A percentile compares a stretch with the other conserved stretches of the same genome.
Conservation (phyloP, 1,139 yeast genomes). For the Yamadazyma sp. region DNA sequence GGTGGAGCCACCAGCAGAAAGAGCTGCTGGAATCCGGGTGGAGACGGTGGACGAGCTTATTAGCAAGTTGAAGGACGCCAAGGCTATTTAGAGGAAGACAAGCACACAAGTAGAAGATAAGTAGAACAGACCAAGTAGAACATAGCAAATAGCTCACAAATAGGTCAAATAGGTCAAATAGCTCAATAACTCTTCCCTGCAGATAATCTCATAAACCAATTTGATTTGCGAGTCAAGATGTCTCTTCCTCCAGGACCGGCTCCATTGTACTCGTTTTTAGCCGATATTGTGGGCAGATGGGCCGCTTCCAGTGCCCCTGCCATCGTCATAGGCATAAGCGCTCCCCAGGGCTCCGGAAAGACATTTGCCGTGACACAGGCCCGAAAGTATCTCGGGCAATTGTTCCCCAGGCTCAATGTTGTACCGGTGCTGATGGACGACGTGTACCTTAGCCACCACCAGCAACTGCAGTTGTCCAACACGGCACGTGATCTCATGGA, state of each 20-base stretch:
- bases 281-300: conserved; percentile 2
- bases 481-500: conserved; percentile 41
- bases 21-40: conserved; percentile 82
- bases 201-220: too few species aligned
- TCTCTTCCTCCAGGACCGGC: conserved; percentile 9
- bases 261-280: conserved; percentile 7
- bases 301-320: conserved; percentile 31
- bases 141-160: too few species aligned
- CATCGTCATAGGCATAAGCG: conserved; percentile 68
- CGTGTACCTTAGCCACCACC: conserved; percentile 65
- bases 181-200: too few species aligned
- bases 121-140: too few species aligned
- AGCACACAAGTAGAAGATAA: too few species aligned
- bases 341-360: conserved; percentile 95
- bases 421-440: conserved; percentile 82
- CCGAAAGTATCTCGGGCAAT: conserved; percentile 25
- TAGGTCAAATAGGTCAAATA: too few species aligned
- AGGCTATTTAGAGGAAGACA: conserved; percentile 44
- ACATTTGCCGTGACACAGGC: conserved; percentile 58
- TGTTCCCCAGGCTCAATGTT: conserved; percentile 41
- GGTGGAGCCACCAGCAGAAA: conserved; percentile 82
- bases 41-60: conserved; percentile 79
- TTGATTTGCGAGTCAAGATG: background rate
- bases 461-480: conserved; percentile 50
- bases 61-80: conserved; percentile 69